Evolutionary conservation across 768 basidiomycete species (phyloP).

Genomic region (Coprinopsis strossmayeri): DNA sequence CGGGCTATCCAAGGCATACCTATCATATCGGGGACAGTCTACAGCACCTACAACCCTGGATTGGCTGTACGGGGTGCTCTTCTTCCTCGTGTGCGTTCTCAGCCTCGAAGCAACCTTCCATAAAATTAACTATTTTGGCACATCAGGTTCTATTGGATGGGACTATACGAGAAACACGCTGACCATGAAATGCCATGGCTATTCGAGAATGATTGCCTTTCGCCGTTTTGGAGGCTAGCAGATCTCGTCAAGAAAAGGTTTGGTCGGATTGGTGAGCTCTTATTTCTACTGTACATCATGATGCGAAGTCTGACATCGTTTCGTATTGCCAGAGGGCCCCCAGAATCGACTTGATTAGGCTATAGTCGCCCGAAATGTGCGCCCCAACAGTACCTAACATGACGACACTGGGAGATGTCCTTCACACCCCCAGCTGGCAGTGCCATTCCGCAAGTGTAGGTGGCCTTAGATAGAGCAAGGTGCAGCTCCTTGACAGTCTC

Average conservation of each 20-base stretch:
- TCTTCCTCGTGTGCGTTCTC: constrained; percentile 23
- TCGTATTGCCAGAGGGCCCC: too few relatives aligned
- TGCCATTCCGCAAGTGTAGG: too few relatives aligned
- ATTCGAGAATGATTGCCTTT: constrained; percentile 19
- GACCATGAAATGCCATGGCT: constrained; percentile 19
- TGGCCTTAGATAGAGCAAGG: too few relatives aligned
- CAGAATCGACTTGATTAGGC: too few relatives aligned
- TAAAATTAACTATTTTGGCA: too few relatives aligned
- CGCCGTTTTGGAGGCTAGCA: background rate
- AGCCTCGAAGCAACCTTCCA: too few relatives aligned
- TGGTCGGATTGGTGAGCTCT: background rate
- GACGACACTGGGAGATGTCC: too few relatives aligned
- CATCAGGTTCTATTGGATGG: constrained; percentile 22
- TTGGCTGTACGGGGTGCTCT: constrained; percentile 23
- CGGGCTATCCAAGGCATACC: constrained; percentile 19
- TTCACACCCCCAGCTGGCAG: too few relatives aligned
- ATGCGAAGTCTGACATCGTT: background rate
- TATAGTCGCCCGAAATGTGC: too few relatives aligned
- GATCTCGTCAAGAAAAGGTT: background rate
- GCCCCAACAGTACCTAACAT: too few relatives aligned
- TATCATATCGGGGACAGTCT: constrained; percentile 20
- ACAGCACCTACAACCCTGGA: constrained; percentile 22
- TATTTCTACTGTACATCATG: background rate
- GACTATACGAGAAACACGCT: constrained; percentile 22
- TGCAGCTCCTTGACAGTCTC: too few relatives aligned